A percentile compares a stretch with the other conserved stretches of the same genome.
phyloP scores from a whole-genome alignment of 2,329 filamentous ascomycete genomes.

The Escovopsis sp. region DNA sequence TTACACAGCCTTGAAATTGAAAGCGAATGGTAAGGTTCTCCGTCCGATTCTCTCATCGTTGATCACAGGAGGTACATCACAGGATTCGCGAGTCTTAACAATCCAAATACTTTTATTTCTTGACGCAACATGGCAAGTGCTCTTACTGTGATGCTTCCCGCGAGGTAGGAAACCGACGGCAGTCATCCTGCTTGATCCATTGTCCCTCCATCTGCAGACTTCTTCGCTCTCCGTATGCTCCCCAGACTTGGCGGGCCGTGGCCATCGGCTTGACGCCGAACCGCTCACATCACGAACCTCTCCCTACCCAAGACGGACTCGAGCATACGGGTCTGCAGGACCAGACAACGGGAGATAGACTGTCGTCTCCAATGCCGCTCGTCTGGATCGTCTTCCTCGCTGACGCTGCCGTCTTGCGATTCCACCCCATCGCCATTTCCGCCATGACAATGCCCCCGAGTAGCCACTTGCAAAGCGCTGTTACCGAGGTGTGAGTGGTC shows the following conservation, averaged over 20 bases:
- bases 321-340: conserved; percentile 28
- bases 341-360: conserved; percentile 54
- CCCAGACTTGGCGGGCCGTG: background rate
- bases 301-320: background rate
- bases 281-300: background rate
- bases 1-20: too few relatives aligned
- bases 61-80: too few relatives aligned
- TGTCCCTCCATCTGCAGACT: conserved; percentile 38
- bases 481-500: conserved; percentile 16
- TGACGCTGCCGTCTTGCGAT: conserved; percentile 33
- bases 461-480: conserved; percentile 37
- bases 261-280: background rate
- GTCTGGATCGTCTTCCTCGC: conserved; percentile 53
- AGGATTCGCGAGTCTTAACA: background rate
- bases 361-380: conserved; percentile 43
- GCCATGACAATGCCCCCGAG: conserved; percentile 15
- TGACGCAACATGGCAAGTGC: conserved; percentile 3
- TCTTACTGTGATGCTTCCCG: conserved; percentile 16
- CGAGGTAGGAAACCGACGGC: conserved; percentile 33
- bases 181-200: conserved; percentile 49
- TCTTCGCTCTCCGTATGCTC: background rate
- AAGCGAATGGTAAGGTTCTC: too few relatives aligned
- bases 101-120: conserved; percentile 5
- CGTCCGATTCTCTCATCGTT: too few relatives aligned
- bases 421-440: conserved; percentile 18